Base-by-base conservation (phyloP, 2,329 filamentous ascomycete species). In the Aspergillus pseudoviridinutans region DNA sequence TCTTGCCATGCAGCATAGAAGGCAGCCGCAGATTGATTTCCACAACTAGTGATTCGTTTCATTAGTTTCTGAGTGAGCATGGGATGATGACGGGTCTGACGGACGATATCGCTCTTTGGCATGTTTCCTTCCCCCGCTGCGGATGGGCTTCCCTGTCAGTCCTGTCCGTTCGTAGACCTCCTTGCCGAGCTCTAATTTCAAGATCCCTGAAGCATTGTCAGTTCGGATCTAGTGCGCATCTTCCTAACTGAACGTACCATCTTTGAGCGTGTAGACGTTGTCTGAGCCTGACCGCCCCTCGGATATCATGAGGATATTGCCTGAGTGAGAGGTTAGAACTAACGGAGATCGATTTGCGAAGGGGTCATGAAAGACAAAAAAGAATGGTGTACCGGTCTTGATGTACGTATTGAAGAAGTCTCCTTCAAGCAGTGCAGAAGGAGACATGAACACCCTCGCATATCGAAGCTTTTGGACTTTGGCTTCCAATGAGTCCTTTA, bases 371-470 rank as follows among this genome's bases (percentile, higher is more conserved):
- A 10, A n/a, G 20, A n/a, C 9, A 24, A 4, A 17, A 4, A 32
- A 12, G 4, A 1, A 12, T 9, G 42, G 29, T 14, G 24, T 76
- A 90, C 90, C 89, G 58, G 82, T 82, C 73, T 96, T 96, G 64
- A 97, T 87, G 69, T 95, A 92, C 47, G 86, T 80, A n/a, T 84
- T 88, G 67, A 96, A 92, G 66, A 97, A 96, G 0, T 87, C 83
- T 1, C 85, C 84, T 35, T 88, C 81, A 1, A 97, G 71, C 4
- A 97, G 70, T 58, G 91, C 86, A 8, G 81, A 82, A 9, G 96
- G 80, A 3, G 85, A 84, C 82, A 96, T 87, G 63, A 85, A 83
- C 2, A 96, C 85, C 58, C 84, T 83, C 32, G 84, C 83, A 78
- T 90, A 95, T 50, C 75, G 74, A 14, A 77, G 66, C 9, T 64